Evolutionary conservation across 2,329 filamentous ascomycete genomes (phyloP).

Genomic region (Dendrostoma leiphaemia): DNA sequence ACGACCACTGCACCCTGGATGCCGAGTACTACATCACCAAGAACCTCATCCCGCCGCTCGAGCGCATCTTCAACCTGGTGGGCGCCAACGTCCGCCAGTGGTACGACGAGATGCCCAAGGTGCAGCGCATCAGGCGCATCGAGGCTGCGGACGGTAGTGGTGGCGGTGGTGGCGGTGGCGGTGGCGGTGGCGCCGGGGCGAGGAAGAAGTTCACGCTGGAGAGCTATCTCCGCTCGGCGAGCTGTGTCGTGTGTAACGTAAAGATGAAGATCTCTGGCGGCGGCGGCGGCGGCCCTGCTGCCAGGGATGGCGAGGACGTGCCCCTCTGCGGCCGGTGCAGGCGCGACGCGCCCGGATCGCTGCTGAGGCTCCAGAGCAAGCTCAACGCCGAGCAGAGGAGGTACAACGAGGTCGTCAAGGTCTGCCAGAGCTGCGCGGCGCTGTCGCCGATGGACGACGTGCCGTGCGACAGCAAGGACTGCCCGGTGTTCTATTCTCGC

Average conservation of each 20-base stretch:
- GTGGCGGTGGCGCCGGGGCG: constrained; percentile 23
- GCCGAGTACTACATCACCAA: constrained; percentile 97
- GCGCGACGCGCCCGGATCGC: constrained; percentile 52
- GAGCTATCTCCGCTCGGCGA: constrained; percentile 80
- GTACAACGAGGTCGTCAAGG: constrained; percentile 59
- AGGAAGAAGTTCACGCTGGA: constrained; percentile 74
- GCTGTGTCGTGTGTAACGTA: constrained; percentile 73
- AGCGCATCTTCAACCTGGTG: constrained; percentile 94
- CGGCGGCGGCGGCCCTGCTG: constrained; percentile 23
- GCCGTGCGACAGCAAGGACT: constrained; percentile 87
- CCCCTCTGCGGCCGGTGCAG: constrained; percentile 61
- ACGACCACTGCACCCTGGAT: constrained; percentile 78
- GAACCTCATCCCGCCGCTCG: constrained; percentile 90
- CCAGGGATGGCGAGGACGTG: constrained; percentile 24
- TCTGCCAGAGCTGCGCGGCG: constrained; percentile 80
- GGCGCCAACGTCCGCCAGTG: constrained; percentile 87
- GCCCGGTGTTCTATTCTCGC: constrained; percentile 84
- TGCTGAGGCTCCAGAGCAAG: constrained; percentile 62
- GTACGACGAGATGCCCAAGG: constrained; percentile 96
- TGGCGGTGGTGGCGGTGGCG: constrained; percentile 23
- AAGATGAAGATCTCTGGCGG: constrained; percentile 39
- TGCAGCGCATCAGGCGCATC: constrained; percentile 71
- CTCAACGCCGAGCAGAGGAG: constrained; percentile 63
- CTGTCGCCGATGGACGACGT: constrained; percentile 73
- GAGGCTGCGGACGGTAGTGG: constrained; percentile 30